Percentiles rank a stretch among this genome's conserved stretches.
Conservation (phyloP, 352 stramenopile genomes). For the Phytophthora syringae region DNA sequence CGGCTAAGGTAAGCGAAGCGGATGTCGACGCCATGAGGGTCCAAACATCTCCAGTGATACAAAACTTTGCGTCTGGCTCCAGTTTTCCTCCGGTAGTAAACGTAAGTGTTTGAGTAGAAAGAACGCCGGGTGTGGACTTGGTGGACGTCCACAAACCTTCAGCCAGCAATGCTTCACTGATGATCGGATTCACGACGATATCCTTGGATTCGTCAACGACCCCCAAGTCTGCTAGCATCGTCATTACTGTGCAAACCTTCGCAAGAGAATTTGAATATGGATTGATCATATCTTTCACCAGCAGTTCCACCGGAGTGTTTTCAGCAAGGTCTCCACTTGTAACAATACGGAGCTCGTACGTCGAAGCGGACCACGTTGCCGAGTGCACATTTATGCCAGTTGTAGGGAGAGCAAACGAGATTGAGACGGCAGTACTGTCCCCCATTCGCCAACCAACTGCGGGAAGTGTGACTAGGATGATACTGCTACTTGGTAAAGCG, state of each 20-base stretch:
- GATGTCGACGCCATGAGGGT: slow-evolving; percentile 35
- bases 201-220: slow-evolving; percentile 55
- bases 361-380: slow-evolving; percentile 35
- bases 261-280: slow-evolving; percentile 42
- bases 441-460: slow-evolving; percentile 47
- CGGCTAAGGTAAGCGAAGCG: slow-evolving; percentile 27
- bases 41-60: slow-evolving; percentile 46
- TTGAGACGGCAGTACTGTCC: slow-evolving; percentile 13
- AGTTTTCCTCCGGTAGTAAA: slow-evolving; percentile 54
- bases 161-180: slow-evolving; percentile 28
- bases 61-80: slow-evolving; percentile 46
- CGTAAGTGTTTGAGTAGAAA: slow-evolving; percentile 48
- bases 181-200: slow-evolving; percentile 54
- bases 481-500: slow-evolving; percentile 57
- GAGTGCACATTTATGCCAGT: slow-evolving; percentile 41
- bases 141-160: slow-evolving; percentile 44
- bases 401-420: slow-evolving; percentile 40
- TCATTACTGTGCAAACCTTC: slow-evolving; percentile 36
- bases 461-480: slow-evolving; percentile 45
- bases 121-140: slow-evolving; percentile 54
- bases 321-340: slow-evolving; percentile 50
- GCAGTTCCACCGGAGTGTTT: slow-evolving; percentile 40
- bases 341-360: slow-evolving; percentile 39
- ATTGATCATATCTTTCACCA: slow-evolving; percentile 61
- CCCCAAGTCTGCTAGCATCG: slow-evolving; percentile 45